Conservation (phyloP, 805 yeast genomes). For the Scheffersomyces amazonensis region DNA sequence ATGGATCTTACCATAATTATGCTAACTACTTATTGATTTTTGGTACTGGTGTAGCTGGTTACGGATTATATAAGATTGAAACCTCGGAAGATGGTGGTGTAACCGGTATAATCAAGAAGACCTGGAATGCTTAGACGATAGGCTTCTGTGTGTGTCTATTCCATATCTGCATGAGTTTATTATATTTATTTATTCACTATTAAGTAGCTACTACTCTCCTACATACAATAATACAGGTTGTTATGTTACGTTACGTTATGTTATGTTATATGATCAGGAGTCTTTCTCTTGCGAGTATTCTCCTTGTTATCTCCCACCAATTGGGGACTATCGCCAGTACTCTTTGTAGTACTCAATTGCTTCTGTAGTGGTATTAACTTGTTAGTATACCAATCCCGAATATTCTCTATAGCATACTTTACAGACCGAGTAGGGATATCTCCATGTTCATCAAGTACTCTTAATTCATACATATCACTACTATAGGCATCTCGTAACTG, state of each 20-base stretch:
- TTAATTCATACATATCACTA: constrained; percentile 14
- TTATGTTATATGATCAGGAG: constrained; percentile 1
- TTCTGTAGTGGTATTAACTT: constrained; percentile 10
- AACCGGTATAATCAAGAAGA: constrained; percentile 41
- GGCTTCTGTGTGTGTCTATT: not conserved
- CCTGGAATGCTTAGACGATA: constrained; percentile 36
- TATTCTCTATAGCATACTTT: constrained; percentile 11
- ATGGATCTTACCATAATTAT: constrained; percentile 58
- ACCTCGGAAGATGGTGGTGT: constrained; percentile 60
- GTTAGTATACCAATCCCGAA: constrained; percentile 22
- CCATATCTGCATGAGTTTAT: not conserved
- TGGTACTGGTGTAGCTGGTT: constrained; percentile 64
- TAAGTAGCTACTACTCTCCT: too few species aligned
- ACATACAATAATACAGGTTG: too few species aligned
- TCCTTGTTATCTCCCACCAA: not conserved
- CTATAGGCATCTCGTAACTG: constrained; percentile 32
- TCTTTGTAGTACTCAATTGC: too few species aligned
- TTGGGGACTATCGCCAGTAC: not conserved
- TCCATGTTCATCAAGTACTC: constrained; percentile 17
- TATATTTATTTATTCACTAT: not conserved
- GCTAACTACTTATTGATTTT: constrained; percentile 60
- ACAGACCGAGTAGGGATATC: constrained; percentile 20
- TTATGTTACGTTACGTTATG: too few species aligned
- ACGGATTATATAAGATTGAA: constrained; percentile 71
- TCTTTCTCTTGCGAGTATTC: not conserved